Evolutionary conservation across 2,329 filamentous ascomycete species (phyloP).

Genomic region (Ophidiomyces ophidiicola): DNA sequence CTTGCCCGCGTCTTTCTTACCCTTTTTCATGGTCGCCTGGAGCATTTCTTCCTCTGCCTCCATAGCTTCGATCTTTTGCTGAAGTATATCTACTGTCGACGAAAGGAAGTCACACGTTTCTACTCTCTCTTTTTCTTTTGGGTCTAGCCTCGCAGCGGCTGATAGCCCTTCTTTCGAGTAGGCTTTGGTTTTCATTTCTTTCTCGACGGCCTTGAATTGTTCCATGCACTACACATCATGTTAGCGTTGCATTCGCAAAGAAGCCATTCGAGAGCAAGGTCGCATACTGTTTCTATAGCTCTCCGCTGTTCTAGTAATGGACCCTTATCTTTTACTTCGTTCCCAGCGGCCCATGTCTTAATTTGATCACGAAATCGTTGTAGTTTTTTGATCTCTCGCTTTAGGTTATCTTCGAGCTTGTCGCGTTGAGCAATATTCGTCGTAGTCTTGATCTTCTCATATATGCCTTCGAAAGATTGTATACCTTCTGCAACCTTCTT

Average conservation of each 20-base stretch:
- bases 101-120: slow-evolving; percentile 79
- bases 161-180: slow-evolving; percentile 97
- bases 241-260: slow-evolving; percentile 12
- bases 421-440: slow-evolving; percentile 92
- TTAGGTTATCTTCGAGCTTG: slow-evolving; percentile 94
- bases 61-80: slow-evolving; percentile 81
- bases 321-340: slow-evolving; percentile 99
- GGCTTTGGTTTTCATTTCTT: slow-evolving; percentile 99
- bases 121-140: slow-evolving; percentile 90
- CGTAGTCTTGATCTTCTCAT: slow-evolving; percentile 93
- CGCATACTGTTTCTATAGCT: slow-evolving; percentile 79
- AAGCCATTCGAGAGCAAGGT: slow-evolving; percentile 1
- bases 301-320: slow-evolving; percentile 86
- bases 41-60: slow-evolving; percentile 83
- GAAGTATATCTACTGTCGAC: slow-evolving; percentile 79
- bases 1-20: slow-evolving; percentile 74
- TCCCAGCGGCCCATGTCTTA: slow-evolving; percentile 96
- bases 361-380: slow-evolving; percentile 96
- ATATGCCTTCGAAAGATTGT: slow-evolving; percentile 80
- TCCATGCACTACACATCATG: slow-evolving; percentile 56
- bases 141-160: slow-evolving; percentile 82
- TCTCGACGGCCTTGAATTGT: slow-evolving; percentile 99
- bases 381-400: slow-evolving; percentile 99
- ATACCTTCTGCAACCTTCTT: slow-evolving; percentile 96
- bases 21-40: slow-evolving; percentile 85